A percentile compares a stretch with the other conserved stretches of the same genome.
Evolutionary conservation across 805 yeast species (phyloP).

Genomic region (Candida maltosa): DNA sequence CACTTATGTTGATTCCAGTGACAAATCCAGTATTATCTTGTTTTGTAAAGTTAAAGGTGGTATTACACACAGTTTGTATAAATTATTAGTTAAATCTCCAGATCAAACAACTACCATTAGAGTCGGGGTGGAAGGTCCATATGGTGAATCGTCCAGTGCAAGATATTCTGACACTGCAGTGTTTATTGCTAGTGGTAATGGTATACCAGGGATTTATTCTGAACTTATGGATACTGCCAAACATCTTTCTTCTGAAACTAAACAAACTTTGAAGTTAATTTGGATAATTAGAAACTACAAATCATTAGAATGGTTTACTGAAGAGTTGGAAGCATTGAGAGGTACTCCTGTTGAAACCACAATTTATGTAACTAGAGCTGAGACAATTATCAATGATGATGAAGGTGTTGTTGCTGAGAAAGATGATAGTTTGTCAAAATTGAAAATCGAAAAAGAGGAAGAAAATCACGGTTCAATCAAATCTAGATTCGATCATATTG

Average conservation of each 20-base stretch:
- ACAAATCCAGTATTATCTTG: conserved; percentile 19
- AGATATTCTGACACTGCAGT: conserved; percentile 51
- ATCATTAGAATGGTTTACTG: conserved; percentile 46
- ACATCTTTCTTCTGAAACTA: conserved; percentile 15
- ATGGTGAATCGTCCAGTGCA: conserved; percentile 54
- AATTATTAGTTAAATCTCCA: conserved; percentile 23
- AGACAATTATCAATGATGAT: conserved; percentile 3
- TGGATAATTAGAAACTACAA: conserved; percentile 62
- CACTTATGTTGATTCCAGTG: conserved; percentile 31
- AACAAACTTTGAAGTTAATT: conserved; percentile 37
- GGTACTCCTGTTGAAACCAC: conserved; percentile 21
- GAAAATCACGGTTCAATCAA: conserved; percentile 13
- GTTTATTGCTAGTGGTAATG: conserved; percentile 72
- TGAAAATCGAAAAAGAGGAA: conserved; percentile 4
- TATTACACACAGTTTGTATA: conserved; percentile 29
- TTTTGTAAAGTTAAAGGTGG: conserved; percentile 38
- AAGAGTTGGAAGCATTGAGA: conserved; percentile 31
- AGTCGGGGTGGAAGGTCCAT: conserved; percentile 62
- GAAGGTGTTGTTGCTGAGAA: conserved; percentile 2
- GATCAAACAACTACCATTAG: conserved; percentile 23
- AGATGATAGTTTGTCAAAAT: neutral
- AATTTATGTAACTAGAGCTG: conserved; percentile 26
- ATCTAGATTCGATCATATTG: conserved; percentile 25
- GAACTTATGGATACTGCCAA: conserved; percentile 30
- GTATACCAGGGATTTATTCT: conserved; percentile 57